Base-by-base conservation (phyloP, 768 basidiomycete genomes). In the Pholiota molesta region DNA sequence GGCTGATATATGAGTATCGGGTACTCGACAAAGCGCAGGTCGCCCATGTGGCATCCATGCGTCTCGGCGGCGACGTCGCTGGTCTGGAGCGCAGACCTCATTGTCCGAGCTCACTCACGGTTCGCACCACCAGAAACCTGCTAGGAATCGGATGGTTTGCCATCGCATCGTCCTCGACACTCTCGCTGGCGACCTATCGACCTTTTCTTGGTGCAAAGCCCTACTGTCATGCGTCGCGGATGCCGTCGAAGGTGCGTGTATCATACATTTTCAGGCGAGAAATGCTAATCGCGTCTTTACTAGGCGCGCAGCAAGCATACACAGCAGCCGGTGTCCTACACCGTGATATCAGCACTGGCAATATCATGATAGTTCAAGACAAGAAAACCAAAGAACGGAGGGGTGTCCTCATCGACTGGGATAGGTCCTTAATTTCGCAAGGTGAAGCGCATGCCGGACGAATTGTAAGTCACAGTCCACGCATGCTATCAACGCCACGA, bases 281-380 rank as follows among this genome's bases (percentile, higher is more conserved):
- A 1, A 3, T 37, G 3, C 35, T 37, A 16, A 37, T 11, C 11
- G 9, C 23, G 47, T 21, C 4, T 14, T 13, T 19, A 8, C 7
- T 26, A 49, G 47, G 21, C 19, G 47, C 23, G 1, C 47, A 49
- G 5, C 21, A 49, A 14, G 47, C 47, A 28, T 49, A 49, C n/a
- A 39, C 39, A 40, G 53, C 39, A 40, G 53, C 35, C 21, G 33
- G 47, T 14, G 19, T 59, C 44, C n/a, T 51, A 16, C 58, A 59
- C 19, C 47, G 58, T 11, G 47, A 59, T 59, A 31, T 59, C 35
- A 59, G 49, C 49, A n/a, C 58, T 4, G 47, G 49, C 17, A 59
- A 51, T 14, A 59, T 59, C 39, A 51, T 59, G 58, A 49, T 59
- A 7, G 58, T 51, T 13, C 2, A 11, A 9, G 49, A 55, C n/a